A percentile compares a stretch with the other conserved stretches of the same genome.
These are phyloP conservation scores for Tulasnella sp. DNA, from an alignment of 768 basidiomycete genomes.

Conservation along the genomic window DNA sequence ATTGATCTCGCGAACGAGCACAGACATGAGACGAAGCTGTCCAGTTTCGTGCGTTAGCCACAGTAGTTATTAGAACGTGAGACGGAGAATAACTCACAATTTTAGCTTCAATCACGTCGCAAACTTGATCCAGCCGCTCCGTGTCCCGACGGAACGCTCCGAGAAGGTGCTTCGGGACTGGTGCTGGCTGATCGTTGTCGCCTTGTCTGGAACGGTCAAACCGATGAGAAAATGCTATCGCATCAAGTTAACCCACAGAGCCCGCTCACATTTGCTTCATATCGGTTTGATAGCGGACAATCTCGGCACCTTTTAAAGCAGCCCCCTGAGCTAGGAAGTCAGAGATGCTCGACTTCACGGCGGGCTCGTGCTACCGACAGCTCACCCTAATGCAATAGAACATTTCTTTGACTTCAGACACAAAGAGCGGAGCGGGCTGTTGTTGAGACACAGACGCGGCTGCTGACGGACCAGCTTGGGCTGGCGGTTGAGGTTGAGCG, in stretches of 20 bases:
- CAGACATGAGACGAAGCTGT: slow-evolving; percentile 59
- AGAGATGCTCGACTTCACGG: not conserved
- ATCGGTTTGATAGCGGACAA: slow-evolving; percentile 59
- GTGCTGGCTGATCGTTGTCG: slow-evolving; percentile 44
- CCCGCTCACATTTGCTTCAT: slow-evolving; percentile 46
- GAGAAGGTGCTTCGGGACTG: slow-evolving; percentile 52
- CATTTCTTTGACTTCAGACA: not conserved
- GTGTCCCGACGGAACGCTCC: slow-evolving; percentile 58
- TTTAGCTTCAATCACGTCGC: slow-evolving; percentile 64
- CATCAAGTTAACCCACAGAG: not conserved
- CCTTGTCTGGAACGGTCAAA: slow-evolving; percentile 26
- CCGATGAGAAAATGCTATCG: not conserved
- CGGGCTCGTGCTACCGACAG: not conserved
- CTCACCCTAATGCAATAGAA: not conserved
- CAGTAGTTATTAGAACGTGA: not conserved
- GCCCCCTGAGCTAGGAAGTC: slow-evolving; percentile 33
- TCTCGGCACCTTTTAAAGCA: slow-evolving; percentile 57
- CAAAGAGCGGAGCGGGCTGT: not conserved
- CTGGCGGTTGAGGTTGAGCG: not conserved
- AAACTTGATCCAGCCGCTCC: slow-evolving; percentile 69
- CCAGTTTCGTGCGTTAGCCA: not conserved
- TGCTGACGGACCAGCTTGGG: not conserved
- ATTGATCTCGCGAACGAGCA: slow-evolving; percentile 56
- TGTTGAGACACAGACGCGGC: not conserved
- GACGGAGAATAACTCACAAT: slow-evolving; percentile 32